A percentile compares a stretch with the other conserved stretches of the same genome.
Conservation (phyloP, 345 rosid genomes). For the Eucalyptus microcorys region DNA sequence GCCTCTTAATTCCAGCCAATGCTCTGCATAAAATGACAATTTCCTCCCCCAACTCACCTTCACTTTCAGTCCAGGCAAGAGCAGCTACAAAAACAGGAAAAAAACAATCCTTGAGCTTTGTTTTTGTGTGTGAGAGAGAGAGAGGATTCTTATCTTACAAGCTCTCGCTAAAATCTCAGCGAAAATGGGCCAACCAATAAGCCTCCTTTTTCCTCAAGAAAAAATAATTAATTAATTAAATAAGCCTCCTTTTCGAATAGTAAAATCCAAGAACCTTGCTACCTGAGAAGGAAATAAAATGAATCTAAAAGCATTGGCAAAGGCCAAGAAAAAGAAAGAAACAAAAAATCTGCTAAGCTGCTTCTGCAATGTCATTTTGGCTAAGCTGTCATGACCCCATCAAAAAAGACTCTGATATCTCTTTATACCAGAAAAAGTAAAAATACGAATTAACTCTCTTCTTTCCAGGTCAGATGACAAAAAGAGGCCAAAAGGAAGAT, state of each 20-base stretch:
- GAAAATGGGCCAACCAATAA: neutral
- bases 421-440: slow-evolving; percentile 3
- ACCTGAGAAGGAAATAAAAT: neutral
- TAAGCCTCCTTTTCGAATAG: neutral
- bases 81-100: neutral
- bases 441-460: neutral
- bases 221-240: neutral
- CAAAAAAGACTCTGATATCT: slow-evolving; percentile 2
- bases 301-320: neutral
- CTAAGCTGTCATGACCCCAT: slow-evolving; percentile 55
- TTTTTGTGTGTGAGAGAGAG: neutral
- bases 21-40: neutral
- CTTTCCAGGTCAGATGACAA: slow-evolving; percentile 40
- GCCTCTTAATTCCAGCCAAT: neutral
- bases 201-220: neutral
- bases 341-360: neutral
- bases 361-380: slow-evolving; percentile 10
- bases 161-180: neutral
- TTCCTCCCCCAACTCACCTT: neutral
- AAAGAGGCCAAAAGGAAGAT: slow-evolving; percentile 18
- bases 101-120: neutral
- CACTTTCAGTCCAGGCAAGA: neutral
- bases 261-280: neutral
- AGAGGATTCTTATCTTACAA: neutral
- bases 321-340: neutral